Evolutionary conservation across 768 basidiomycete genomes (phyloP).

Genomic region (Boletus rubescentipes): DNA sequence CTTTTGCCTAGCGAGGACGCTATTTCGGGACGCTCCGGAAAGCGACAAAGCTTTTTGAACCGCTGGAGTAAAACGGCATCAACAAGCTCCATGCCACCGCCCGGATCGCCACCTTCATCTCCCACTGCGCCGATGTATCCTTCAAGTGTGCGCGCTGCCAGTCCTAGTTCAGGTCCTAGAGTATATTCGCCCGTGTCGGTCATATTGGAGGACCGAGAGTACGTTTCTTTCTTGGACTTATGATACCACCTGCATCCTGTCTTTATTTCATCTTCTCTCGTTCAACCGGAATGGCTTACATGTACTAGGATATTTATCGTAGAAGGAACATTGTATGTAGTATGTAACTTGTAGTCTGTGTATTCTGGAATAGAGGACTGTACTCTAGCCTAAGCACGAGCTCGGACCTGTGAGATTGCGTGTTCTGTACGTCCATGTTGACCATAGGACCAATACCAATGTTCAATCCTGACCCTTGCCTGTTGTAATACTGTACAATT

Average conservation of each 20-base stretch:
- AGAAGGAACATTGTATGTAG: background rate
- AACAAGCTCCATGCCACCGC: background rate
- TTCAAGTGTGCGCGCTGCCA: background rate
- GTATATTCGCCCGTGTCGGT: background rate
- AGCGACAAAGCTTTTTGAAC: background rate
- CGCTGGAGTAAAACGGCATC: background rate
- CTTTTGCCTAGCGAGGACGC: background rate
- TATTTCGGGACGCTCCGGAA: background rate
- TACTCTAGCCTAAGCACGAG: no score
- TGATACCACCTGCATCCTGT: background rate
- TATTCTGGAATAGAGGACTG: no score
- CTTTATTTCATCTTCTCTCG: background rate
- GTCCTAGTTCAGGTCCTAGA: background rate
- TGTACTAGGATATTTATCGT: background rate
- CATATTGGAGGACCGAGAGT: slow-evolving; percentile 19
- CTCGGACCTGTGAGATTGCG: no score
- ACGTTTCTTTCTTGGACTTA: slow-evolving; percentile 28
- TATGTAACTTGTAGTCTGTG: background rate
- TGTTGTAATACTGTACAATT: no score
- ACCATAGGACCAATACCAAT: no score
- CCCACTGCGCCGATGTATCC: background rate
- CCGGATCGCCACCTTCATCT: background rate
- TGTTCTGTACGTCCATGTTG: no score
- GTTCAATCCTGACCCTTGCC: no score
- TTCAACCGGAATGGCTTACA: background rate